Conservation (phyloP, 805 yeast genomes). For the Jamesozyma piceae region DNA sequence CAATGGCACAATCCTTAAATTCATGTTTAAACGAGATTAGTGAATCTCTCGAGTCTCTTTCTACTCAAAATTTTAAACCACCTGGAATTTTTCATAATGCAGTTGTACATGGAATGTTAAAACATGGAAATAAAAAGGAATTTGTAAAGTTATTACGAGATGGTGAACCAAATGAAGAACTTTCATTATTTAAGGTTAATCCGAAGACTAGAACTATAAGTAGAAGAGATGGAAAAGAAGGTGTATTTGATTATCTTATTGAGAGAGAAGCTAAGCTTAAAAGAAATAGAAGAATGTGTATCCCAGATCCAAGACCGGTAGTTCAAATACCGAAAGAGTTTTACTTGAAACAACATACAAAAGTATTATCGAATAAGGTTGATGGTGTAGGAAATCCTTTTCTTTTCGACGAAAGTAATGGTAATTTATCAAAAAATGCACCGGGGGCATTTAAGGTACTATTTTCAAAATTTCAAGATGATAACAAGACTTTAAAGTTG, state of each 20-base stretch:
- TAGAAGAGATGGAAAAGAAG: constrained; percentile 43
- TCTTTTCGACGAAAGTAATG: constrained; percentile 16
- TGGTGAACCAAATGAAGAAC: constrained; percentile 42
- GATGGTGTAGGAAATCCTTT: constrained; percentile 15
- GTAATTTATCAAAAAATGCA: background rate
- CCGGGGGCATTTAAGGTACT: constrained; percentile 27
- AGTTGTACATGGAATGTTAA: constrained; percentile 36
- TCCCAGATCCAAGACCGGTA: constrained; percentile 23
- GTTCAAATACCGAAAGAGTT: constrained; percentile 22
- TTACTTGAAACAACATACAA: constrained; percentile 21
- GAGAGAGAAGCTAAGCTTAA: constrained; percentile 25
- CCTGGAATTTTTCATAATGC: constrained; percentile 65
- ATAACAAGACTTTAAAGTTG: constrained; percentile 28
- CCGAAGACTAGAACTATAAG: constrained; percentile 31
- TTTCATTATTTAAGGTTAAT: constrained; percentile 38
- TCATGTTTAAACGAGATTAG: constrained; percentile 30
- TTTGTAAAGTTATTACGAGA: constrained; percentile 53
- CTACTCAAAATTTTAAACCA: constrained; percentile 39
- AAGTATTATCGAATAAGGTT: constrained; percentile 12
- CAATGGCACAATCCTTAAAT: constrained; percentile 24
- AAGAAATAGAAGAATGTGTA: constrained; percentile 30
- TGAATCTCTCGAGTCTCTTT: constrained; percentile 35
- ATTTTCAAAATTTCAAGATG: constrained; percentile 27
- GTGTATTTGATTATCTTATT: constrained; percentile 30
- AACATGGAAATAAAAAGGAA: constrained; percentile 18